These are phyloP conservation scores for Taphrina pruni DNA, from an alignment of 1,139 yeast species.

Conservation along the genomic window DNA sequence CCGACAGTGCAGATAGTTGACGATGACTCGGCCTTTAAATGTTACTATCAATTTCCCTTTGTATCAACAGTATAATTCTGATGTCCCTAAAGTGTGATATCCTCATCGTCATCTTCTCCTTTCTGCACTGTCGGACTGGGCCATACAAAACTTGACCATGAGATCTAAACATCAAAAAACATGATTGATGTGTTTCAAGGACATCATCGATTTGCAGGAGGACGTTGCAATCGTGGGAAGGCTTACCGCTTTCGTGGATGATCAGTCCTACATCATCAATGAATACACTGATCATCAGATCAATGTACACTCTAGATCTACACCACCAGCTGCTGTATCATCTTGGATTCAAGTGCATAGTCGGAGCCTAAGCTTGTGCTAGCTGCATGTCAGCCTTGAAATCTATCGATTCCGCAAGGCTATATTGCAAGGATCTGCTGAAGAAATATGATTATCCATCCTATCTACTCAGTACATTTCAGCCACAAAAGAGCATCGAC, in stretches of 20 bases:
- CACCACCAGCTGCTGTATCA: too few species aligned
- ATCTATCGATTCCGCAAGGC: constrained; percentile 43
- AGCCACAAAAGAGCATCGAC: constrained; percentile 70
- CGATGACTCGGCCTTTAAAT: constrained; percentile 28
- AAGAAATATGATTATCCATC: constrained; percentile 68
- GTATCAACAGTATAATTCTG: constrained; percentile 28
- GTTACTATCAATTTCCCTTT: constrained; percentile 36
- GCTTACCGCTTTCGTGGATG: constrained; percentile 1
- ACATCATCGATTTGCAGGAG: not conserved
- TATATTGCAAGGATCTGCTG: constrained; percentile 45
- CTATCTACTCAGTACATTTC: constrained; percentile 67
- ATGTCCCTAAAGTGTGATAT: constrained; percentile 37
- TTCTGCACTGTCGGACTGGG: not conserved
- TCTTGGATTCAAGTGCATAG: too few species aligned
- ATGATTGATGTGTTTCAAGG: not conserved
- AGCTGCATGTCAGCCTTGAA: constrained; percentile 12
- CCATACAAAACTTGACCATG: not conserved
- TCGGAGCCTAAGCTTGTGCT: too few species aligned
- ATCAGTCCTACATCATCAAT: not conserved
- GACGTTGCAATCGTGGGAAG: constrained; percentile 7
- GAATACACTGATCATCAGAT: constrained; percentile 1
- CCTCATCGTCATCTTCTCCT: constrained; percentile 22
- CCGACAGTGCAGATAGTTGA: not conserved
- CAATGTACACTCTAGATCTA: not conserved
- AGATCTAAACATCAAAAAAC: not conserved